Evolutionary conservation across 192 early-diverging fungal genomes (phyloP).

Genomic region (Coemansia sp.): DNA sequence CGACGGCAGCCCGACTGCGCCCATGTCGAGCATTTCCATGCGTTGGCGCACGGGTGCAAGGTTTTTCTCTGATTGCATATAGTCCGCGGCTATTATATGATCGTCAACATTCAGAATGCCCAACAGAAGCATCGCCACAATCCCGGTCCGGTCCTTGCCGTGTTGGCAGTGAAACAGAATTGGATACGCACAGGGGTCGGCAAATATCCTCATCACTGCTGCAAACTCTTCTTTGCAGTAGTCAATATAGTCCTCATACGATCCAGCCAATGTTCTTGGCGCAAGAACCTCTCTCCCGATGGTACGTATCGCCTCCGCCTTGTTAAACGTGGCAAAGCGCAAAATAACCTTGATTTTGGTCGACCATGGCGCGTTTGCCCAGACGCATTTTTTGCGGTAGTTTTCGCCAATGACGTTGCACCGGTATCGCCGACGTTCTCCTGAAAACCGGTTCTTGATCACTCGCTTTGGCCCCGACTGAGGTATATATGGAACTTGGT

Average conservation of each 20-base stretch:
- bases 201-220: constrained; percentile 55
- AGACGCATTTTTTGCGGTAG: constrained; percentile 53
- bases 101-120: constrained; percentile 58
- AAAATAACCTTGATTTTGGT: constrained; percentile 49
- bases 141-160: constrained; percentile 69
- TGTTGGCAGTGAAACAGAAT: constrained; percentile 68
- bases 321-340: constrained; percentile 53
- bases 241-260: constrained; percentile 55
- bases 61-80: constrained; percentile 52
- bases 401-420: constrained; percentile 54
- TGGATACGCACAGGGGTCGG: constrained; percentile 57
- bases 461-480: not conserved
- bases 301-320: constrained; percentile 50
- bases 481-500: not conserved
- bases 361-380: constrained; percentile 51
- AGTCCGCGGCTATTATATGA: constrained; percentile 59
- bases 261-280: constrained; percentile 50
- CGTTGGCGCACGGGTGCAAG: constrained; percentile 46
- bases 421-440: constrained; percentile 45
- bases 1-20: constrained; percentile 53
- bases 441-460: constrained; percentile 36
- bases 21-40: constrained; percentile 57
- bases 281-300: constrained; percentile 52
- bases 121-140: constrained; percentile 58
- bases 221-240: constrained; percentile 57